Base-by-base conservation (phyloP, 2,329 filamentous ascomycete species). In the Hypocrella siamensis region DNA sequence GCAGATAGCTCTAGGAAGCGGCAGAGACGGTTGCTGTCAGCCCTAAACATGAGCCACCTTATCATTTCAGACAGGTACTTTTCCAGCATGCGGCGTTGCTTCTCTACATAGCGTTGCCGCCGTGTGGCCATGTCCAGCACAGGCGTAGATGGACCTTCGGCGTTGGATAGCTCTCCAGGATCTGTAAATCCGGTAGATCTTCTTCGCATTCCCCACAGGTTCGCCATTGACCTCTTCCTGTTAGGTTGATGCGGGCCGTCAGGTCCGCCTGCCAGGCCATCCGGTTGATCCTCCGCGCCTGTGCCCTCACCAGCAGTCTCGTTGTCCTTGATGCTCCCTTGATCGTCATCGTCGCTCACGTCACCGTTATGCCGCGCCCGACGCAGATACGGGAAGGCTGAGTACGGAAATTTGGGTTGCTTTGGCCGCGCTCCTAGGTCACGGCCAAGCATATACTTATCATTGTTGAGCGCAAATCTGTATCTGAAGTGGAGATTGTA, bases 1-100 rank as follows among this genome's bases (percentile, higher is more conserved):
- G 92, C 88, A 15, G 90, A 98, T 7, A 98, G 63, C 51, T 98
- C 90, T 2, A 98, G 63, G 51, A 98, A 98, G 41, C 92, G 90
- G 58, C 90, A 98, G 4, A 98, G 64, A 8, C 90, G 75, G 47
- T 94, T 96, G 57, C 85, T 94, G 54, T 96, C 88, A 6, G 90
- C 77, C 28, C 88, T 75, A 58, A 98, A 98, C 56, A 98, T 96
- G 45, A 98, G 74, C 70, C 88, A 96, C 33, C 83, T 76, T 37
- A 96, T 88, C 75, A 96, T 84, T 46, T 88, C 80, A 40, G 88
- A 83, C 15, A 98, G 61, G 50, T 98, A 98, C 30, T 75, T 75
- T 50, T 96, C 90, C 19, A 98, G 62, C 49, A 82, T 83, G 44
- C 75, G 79, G 35, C 88, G 73, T 54, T 94, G 86, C 38, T 72